Base-by-base conservation (phyloP, 768 basidiomycete genomes). In the Mycena capillaripes region DNA sequence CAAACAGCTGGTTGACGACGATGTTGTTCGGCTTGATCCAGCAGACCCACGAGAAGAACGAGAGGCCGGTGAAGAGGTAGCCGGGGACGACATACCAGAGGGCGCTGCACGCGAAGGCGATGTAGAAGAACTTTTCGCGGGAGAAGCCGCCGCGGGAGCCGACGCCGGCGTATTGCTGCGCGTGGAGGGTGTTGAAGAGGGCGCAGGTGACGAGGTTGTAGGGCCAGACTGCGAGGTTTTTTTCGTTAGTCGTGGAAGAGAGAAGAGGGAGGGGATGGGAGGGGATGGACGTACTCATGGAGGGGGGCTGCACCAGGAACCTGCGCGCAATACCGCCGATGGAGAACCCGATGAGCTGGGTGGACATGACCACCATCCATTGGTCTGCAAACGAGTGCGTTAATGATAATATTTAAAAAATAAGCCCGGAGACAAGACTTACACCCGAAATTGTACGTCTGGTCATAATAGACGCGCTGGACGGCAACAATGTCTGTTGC, bases 171-270 rank as follows among this genome's bases (percentile, higher is more conserved):
- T 93, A 93, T 53, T 85, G 83, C 77, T 92, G 89, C 0, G 91
- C 89, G 81, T 95, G 95, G 1, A 96, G 86, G 1, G 95, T 95
- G 79, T 95, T 96, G 85, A 96, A 95, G 32, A 89, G 82, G 1
- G 86, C 92, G 78, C 94, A 94, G 19, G 87, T 90, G 44, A 95
- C 92, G 38, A 95, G 86, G 69, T 93, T 91, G 25, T 85, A 81
- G 0, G 94, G 94, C 94, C 94, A 95, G 79, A 95, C 92, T 93
- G 84, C 81, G 38, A 38, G 38, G 36, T 1, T 9, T 27, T 6
- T 23, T 19, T 30, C 19, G 64, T 65, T 23, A 65, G 40, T 14
- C 7, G 42, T 17, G 16, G 52, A 21, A 27, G 62, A 38, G n/a
- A 56, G 23, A 29, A 56, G 38, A 38, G 38, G 7, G 38, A 8